Percentiles rank a stretch among this genome's conserved stretches.
These are phyloP conservation scores for Gynochthodes officinalis DNA, from an alignment of 257 asterid species.

Conservation along the genomic window DNA sequence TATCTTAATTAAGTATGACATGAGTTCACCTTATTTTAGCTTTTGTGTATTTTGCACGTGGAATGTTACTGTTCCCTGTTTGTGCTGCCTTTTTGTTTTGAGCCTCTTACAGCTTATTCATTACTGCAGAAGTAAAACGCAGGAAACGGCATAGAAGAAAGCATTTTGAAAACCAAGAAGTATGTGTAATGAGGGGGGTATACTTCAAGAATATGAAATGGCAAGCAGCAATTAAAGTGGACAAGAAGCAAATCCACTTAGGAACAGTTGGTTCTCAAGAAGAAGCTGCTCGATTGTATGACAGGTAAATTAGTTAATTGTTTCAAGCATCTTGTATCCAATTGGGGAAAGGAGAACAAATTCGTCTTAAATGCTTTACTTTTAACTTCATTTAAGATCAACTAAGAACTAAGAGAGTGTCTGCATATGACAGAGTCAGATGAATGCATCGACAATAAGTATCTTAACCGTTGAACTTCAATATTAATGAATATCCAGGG, in stretches of 20 bases:
- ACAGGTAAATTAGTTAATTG: constrained; percentile 43
- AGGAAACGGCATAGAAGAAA: constrained; percentile 88
- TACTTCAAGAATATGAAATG: constrained; percentile 93
- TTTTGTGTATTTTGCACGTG: neutral
- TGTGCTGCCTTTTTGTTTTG: neutral
- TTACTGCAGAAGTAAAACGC: constrained; percentile 64
- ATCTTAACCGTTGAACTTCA: neutral
- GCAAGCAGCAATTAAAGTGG: constrained; percentile 99
- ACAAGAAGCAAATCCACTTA: constrained; percentile 91
- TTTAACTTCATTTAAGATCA: no score
- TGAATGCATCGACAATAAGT: neutral
- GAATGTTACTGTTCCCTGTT: neutral
- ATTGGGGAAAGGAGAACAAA: no score
- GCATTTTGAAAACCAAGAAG: constrained; percentile 74
- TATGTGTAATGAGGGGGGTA: constrained; percentile 81
- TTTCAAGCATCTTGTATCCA: neutral
- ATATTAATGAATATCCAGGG: constrained; percentile 43
- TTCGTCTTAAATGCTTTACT: no score
- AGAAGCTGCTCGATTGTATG: constrained; percentile 90
- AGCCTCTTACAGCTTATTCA: neutral
- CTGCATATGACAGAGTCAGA: no score
- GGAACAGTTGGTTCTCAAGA: constrained; percentile 95
- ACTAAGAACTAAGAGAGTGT: no score
- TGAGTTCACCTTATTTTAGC: neutral
- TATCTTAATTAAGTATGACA: neutral